Evolutionary conservation across 176 grass and related monocot genomes (phyloP), one percentile per base, ranked within the genome.

Genomic region (Eragrostis nindensis): DNA sequence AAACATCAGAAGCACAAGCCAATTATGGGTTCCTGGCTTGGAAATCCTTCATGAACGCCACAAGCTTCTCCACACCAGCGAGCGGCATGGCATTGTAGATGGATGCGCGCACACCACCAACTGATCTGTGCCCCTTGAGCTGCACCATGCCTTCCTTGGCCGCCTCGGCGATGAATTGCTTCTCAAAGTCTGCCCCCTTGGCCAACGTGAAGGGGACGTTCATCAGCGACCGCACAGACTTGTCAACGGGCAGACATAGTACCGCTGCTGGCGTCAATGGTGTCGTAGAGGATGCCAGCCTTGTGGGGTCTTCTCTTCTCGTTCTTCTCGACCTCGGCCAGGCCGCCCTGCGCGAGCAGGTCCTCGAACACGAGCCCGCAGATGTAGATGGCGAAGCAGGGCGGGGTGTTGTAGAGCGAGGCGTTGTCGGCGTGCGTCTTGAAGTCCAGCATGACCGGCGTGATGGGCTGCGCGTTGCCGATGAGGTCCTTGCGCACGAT

Each of bases 31-130:
- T 84, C 84, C 88, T 99, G 13, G 86, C 88, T 86, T 99, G 96
- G 90, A 99, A 99, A 47, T 99, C 86, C 89, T 99, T 95, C 92
- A 95, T 99, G 82, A 99, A 99, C 0, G 96, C 86, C 59, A 95
- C 90, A 64, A 99, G 92, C 73, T 95, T 99, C 90, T 97, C 87
- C 3, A 97, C 90, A 1, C 96, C 92, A 0, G 92, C 82, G 18
- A 93, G 88, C 9, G 90, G 92, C 96, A 99, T 99, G 45, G 96
- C 96, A 30, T 99, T 99, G 86, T 99, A 99, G 63, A 99, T 95
- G 70, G 96, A 99, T 17, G 96, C 92, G 0, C 96, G 90, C 32
- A 99, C 83, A 0, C 96, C 96, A 1, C 96, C 96, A 0, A 99
- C 96, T 0, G 96, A 99, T 42, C 96, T 87, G 68, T 99, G 96